Evolutionary conservation across 2,329 filamentous ascomycete species (phyloP), one percentile per base, ranked within the genome.

Genomic region (Diaporthe humulicola): DNA sequence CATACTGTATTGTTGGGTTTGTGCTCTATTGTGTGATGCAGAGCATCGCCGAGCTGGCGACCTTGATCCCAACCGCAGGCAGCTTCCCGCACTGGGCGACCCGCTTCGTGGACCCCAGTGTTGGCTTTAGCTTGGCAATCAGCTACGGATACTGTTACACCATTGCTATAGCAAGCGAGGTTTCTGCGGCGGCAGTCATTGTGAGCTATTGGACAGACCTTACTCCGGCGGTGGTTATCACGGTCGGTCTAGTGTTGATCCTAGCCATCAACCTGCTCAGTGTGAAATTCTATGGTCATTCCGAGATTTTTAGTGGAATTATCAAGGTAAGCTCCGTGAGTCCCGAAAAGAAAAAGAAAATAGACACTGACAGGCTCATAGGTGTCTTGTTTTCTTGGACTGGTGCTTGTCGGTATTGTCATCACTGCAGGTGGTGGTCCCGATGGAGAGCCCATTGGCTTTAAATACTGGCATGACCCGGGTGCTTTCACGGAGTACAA

Each of bases 371-470:
- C 70, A 15, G 4, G 19, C 3, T 30, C 25, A 10, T 15, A 77
- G 72, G 70, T 78, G 22, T 48, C 75, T 0, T 77, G 76, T 33
- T 77, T 78, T 56, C 52, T 77, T 30, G 76, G 76, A 10, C 73
- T 78, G 22, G 70, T 77, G 1, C 33, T 78, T 4, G 76, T 77
- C n/a, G 75, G 74, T 25, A 78, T 78, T 15, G 73, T 77, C 38
- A 78, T 78, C 61, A 78, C 76, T 22, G 48, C 77, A 15, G 77
- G 77, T 28, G 77, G 77, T 9, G 77, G 77, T 15, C 77, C 77
- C 14, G 56, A 71, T 2, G 76, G 74, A 4, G 69, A 77, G 17
- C 64, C 74, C 8, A 78, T 78, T 36, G 77, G 77, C 10, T 78
- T 78, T 57, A 64, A 73, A 2, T 78, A 77, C 54, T 78, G 77